Percentiles rank a stretch among this genome's conserved stretches.
phyloP scores from a whole-genome alignment of 306 rosid species.

The Fragaria vesca region DNA sequence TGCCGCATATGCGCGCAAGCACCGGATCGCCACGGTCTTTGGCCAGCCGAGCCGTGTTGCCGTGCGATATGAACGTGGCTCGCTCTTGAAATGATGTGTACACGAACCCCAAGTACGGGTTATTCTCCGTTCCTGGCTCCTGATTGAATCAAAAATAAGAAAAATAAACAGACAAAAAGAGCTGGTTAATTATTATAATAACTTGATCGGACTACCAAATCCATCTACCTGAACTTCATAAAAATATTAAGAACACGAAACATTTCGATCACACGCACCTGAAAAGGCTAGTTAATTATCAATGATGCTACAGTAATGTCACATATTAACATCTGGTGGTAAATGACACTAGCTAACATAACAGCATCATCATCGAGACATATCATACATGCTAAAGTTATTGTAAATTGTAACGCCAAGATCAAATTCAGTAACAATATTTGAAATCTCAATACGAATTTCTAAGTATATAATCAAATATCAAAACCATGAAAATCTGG shows the following conservation, averaged over 20 bases:
- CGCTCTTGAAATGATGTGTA: constrained; percentile 76
- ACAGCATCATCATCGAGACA: not conserved
- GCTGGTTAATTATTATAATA: too few species aligned
- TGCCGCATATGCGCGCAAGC: constrained; percentile 60
- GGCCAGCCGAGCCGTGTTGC: constrained; percentile 72
- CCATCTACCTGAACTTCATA: not conserved
- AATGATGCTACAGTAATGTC: not conserved
- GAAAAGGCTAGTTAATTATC: not conserved
- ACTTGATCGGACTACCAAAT: not conserved
- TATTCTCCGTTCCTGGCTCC: constrained; percentile 66
- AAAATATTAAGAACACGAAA: not conserved
- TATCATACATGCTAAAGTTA: not conserved
- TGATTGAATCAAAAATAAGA: constrained; percentile 11
- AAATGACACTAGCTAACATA: not conserved
- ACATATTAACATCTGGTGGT: not conserved
- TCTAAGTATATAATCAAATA: not conserved
- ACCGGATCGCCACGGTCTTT: constrained; percentile 48
- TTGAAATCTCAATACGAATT: not conserved
- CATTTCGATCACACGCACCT: not conserved
- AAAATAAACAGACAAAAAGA: not conserved
- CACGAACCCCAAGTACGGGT: constrained; percentile 74
- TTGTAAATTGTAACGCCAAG: not conserved
- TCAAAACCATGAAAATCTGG: not conserved
- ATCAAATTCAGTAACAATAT: not conserved
- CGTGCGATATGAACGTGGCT: constrained; percentile 64